Evolutionary conservation across 352 stramenopile genomes (phyloP).

Genomic region (Globisporangium alternatum): DNA sequence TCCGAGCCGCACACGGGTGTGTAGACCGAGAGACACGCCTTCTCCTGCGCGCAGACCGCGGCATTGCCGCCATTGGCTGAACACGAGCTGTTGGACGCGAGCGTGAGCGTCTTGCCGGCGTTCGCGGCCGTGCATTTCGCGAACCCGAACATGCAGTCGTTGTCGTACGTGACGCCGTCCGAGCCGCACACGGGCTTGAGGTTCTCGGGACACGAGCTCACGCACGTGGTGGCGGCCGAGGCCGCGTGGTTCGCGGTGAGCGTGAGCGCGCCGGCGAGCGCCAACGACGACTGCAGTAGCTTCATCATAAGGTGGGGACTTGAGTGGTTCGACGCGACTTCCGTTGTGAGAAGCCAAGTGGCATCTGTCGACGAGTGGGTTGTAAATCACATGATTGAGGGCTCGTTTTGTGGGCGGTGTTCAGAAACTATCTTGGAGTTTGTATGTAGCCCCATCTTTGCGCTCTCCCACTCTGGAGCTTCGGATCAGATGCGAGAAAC

Average conservation of each 20-base stretch:
- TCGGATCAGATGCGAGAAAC: not conserved
- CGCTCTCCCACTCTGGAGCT: not conserved
- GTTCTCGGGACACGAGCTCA: slow-evolving; percentile 8
- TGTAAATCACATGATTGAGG: not conserved
- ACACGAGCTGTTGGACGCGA: slow-evolving; percentile 1
- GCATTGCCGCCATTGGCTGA: not conserved
- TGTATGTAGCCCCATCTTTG: not conserved
- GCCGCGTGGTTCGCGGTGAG: not conserved
- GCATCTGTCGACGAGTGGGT: no score
- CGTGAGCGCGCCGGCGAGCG: not conserved
- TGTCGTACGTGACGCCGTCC: slow-evolving; percentile 9
- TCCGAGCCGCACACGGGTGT: slow-evolving; percentile 29
- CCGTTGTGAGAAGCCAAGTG: not conserved
- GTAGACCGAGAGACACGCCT: not conserved
- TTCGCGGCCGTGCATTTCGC: not conserved
- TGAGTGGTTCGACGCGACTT: not conserved
- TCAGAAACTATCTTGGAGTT: not conserved
- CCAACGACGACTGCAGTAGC: not conserved
- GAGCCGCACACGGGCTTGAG: slow-evolving; percentile 5
- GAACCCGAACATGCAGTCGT: slow-evolving; percentile 3
- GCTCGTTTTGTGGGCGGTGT: not conserved
- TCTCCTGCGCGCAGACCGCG: not conserved
- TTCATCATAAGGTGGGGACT: slow-evolving; percentile 4
- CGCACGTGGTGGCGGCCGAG: slow-evolving; percentile 4
- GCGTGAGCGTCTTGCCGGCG: slow-evolving; percentile 1